Percentiles rank a stretch among this genome's conserved stretches.
phyloP scores from a whole-genome alignment of 305 asterid genomes.

The Fraxinus baroniana region DNA sequence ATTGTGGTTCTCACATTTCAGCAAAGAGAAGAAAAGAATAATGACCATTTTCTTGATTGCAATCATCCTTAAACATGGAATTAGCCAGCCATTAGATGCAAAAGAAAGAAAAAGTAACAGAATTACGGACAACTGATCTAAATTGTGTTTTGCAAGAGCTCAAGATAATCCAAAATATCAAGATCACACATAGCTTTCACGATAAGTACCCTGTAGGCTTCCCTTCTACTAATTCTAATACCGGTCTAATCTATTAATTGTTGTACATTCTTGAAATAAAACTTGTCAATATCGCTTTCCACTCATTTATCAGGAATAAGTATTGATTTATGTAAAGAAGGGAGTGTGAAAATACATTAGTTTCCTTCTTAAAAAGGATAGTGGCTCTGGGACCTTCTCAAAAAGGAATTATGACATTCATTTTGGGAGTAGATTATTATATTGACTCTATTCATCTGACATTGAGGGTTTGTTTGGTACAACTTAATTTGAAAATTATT shows the following conservation, averaged over 20 bases:
- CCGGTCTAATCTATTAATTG: background rate
- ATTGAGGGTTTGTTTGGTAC: background rate
- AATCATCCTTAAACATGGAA: background rate
- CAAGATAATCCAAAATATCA: background rate
- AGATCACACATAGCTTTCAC: background rate
- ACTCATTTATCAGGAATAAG: background rate
- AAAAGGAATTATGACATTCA: background rate
- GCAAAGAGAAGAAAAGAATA: background rate
- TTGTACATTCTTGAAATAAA: background rate
- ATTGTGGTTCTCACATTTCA: conserved; percentile 5
- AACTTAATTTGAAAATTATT: no score
- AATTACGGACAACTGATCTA: background rate
- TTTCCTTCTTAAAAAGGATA: conserved; percentile 9
- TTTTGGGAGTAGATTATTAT: background rate
- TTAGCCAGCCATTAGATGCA: background rate
- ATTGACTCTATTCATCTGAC: background rate
- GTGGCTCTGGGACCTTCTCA: background rate
- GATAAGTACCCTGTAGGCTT: background rate
- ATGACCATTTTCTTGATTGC: conserved; percentile 2
- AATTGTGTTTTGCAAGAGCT: background rate
- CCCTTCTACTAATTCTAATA: background rate
- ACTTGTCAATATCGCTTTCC: background rate
- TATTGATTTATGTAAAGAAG: background rate
- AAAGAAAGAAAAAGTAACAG: background rate
- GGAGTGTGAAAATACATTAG: background rate